Conservation (phyloP, 208 protist species). For the Zelonia costaricensis region DNA sequence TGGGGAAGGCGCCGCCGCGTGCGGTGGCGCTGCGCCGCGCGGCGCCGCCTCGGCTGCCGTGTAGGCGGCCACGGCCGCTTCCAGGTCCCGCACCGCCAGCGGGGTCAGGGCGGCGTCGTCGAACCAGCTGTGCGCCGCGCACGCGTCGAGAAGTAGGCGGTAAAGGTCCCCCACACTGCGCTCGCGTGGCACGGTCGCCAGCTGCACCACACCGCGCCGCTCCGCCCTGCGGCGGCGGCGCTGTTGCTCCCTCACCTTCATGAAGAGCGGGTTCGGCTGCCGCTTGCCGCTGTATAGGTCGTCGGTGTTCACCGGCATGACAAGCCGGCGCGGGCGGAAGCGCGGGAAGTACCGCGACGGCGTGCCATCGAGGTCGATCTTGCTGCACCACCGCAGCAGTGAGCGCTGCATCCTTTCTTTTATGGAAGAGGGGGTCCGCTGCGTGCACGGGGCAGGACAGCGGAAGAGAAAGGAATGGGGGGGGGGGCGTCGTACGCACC, state of each 20-base stretch:
- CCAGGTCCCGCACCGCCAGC: slow-evolving; percentile 14
- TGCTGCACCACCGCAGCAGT: slow-evolving; percentile 25
- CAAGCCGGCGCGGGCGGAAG: slow-evolving; percentile 79
- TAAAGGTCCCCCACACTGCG: slow-evolving; percentile 85
- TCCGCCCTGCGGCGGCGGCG: slow-evolving; percentile 41
- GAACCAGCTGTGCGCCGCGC: slow-evolving; percentile 34
- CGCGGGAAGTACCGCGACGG: slow-evolving; percentile 72
- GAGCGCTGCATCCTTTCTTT: slow-evolving; percentile 21
- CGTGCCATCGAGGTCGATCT: slow-evolving; percentile 44
- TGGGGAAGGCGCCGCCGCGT: too few species aligned
- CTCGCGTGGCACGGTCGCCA: slow-evolving; percentile 68
- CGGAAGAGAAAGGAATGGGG: too few species aligned
- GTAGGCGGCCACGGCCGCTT: slow-evolving; percentile 9
- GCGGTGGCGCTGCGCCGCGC: background rate
- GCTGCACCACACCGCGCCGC: slow-evolving; percentile 56
- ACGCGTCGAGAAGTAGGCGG: slow-evolving; percentile 68
- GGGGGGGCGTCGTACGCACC: too few species aligned
- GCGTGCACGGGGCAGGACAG: too few species aligned
- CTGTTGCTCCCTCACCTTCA: slow-evolving; percentile 40
- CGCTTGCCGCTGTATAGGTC: slow-evolving; percentile 58
- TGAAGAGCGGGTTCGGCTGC: slow-evolving; percentile 52
- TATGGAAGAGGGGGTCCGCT: too few species aligned
- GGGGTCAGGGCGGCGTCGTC: slow-evolving; percentile 23
- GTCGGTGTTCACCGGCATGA: slow-evolving; percentile 86
- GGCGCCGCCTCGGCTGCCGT: background rate